Evolutionary conservation across 129 eudicot genomes (phyloP), one percentile per base, ranked within the genome.

Genomic region (Escallonia herrerae): DNA sequence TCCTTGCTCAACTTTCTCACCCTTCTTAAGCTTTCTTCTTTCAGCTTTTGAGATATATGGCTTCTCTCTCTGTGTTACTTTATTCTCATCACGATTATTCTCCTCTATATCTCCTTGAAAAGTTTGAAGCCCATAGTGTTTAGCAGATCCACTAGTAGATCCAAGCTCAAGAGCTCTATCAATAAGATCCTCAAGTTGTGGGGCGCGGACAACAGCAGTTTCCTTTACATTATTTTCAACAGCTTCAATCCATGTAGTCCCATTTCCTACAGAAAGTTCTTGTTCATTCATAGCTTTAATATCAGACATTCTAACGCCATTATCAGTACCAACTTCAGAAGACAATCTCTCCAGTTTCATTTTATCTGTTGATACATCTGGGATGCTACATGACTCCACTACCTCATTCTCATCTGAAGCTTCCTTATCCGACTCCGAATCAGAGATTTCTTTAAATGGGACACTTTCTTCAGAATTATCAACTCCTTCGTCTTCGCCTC

Each of bases 81-180:
- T 82, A 66, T 63, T 72, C 61, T 79, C 68, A n/a, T 50, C 51
- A 49, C 71, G 58, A 62, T 69, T 52, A 46, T 72, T 76, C 59
- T 75, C 73, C 15, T 58, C 70, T 40, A 46, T 40, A 43, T 68
- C 82, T 12, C 53, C 63, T 75, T 72, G 78, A 61, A 95, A 75
- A 76, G 72, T 60, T 51, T 72, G 74, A 59, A 81, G 83, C 49
- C 84, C 89, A 54, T 79, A 88, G 9, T 68, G 78, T 69, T 74
- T 79, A 66, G 76, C 69, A 64, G 81, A 62, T 40, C 72, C 56
- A 43, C 81, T 57, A 60, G 80, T 68, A 71, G 90, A 65, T 49
- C 95, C 95, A 77, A 93, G 82, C 87, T 82, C 98, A 67, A 93
- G 95, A 58, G 96, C 95, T 78, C 73, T 88, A 77, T 93, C 96